Evolutionary conservation across 1,284 basidiomycete genomes (phyloP).

Genomic region (Takashimella koratensis): DNA sequence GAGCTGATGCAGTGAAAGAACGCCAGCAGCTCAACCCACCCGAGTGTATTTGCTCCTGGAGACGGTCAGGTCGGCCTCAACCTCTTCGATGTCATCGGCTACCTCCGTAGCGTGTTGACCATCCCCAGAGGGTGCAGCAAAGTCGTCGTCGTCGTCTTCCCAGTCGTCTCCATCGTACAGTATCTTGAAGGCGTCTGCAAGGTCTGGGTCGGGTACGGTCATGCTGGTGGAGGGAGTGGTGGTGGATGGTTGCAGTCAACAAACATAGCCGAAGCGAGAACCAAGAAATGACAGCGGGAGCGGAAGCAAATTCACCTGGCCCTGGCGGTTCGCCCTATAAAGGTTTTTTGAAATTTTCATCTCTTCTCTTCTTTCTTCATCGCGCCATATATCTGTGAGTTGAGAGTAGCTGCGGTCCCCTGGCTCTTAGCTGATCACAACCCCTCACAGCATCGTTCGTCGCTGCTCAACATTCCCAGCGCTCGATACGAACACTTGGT

Average conservation of each 20-base stretch:
- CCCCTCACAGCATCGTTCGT: background rate
- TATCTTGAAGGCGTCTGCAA: constrained; percentile 11
- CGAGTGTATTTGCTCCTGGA: background rate
- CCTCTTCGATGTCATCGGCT: background rate
- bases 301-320: background rate
- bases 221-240: background rate
- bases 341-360: background rate
- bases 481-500: background rate
- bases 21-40: background rate
- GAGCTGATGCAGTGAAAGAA: background rate
- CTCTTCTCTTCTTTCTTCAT: constrained; percentile 3
- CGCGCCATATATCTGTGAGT: background rate
- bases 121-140: background rate
- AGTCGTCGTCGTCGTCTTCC: constrained; percentile 5
- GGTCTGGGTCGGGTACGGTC: constrained; percentile 7
- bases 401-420: background rate
- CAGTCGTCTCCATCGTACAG: constrained; percentile 14
- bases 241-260: background rate
- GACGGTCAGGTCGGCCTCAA: background rate
- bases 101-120: background rate
- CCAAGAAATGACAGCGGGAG: background rate
- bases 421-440: background rate
- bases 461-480: background rate
- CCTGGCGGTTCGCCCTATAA: background rate
- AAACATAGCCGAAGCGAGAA: background rate